Base-by-base conservation (phyloP, 2,329 filamentous ascomycete species). In the Emergomyces pasteurianus region DNA sequence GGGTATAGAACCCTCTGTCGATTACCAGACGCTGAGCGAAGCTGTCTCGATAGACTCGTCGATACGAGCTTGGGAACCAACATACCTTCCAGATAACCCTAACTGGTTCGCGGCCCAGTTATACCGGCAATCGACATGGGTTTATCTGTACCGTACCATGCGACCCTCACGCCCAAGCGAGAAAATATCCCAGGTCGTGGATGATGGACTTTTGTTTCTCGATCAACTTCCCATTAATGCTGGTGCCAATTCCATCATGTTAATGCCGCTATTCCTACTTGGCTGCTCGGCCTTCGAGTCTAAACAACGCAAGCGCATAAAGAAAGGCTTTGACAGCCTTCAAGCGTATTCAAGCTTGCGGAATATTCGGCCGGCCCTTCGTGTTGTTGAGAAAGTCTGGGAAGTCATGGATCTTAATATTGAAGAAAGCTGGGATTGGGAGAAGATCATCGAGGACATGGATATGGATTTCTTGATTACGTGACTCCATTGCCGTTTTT, bases 1-100 rank as follows among this genome's bases (percentile, higher is more conserved):
- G 59, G 77, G 83, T 3, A 75, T 83, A 2, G 85, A 89, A 58
- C 88, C 88, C 0, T 79, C 83, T 0, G 86, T 92, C 49, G 86
- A 91, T 71, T 91, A 90, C 69, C 80, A 82, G 28, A 86, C 85
- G 12, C 77, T 94, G 10, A 87, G 86, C 67, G 83, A 84, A 53
- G 90, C 89, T 0, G 85, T 87, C 6, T 83, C 86, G 58, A 91
- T 96, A 67, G 88, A 95, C 65, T 81, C 81, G 16, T 85, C 83
- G 5, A 86, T 96, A 58, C 81, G 85, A 6, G 81, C 83, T 16
- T 96, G 91, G 91, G 80, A 82, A 28, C 89, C 89, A 2, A 77
- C 75, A 0, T 80, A 83, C 61, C 68, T 74, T 12, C 73, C 77
- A 1, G 77, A 79, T 49, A 78, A 79, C 5, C 76, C 80, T 5